phyloP scores from a whole-genome alignment of 2,329 filamentous ascomycete species.

The Stromatinia cepivora region DNA sequence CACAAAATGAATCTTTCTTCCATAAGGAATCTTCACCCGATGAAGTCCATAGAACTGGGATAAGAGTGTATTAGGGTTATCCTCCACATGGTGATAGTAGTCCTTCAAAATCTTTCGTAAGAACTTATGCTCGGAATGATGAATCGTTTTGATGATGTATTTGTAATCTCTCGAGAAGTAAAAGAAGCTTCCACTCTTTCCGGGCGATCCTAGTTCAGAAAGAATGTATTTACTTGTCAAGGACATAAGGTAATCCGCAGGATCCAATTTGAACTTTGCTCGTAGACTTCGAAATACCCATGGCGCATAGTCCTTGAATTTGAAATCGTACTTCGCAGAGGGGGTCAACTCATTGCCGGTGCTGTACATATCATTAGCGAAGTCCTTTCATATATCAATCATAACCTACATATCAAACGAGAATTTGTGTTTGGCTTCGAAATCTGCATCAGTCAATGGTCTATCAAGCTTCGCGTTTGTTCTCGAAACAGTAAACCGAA shows the following conservation, averaged over 20 bases:
- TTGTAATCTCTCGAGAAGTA: conserved; percentile 99
- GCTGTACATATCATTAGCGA: conserved; percentile 51
- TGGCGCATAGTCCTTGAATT: conserved; percentile 99
- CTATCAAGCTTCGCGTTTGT: conserved; percentile 97
- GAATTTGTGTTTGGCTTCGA: conserved; percentile 93
- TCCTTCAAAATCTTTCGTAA: conserved; percentile 81
- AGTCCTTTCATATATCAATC: conserved; percentile 1
- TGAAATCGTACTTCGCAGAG: conserved; percentile 99
- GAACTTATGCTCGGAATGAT: conserved; percentile 90
- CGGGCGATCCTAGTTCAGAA: conserved; percentile 92
- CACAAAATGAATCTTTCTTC: conserved; percentile 97
- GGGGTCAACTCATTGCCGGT: conserved; percentile 96
- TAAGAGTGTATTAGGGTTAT: conserved; percentile 94
- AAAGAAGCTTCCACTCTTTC: conserved; percentile 98
- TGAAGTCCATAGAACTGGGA: conserved; percentile 98
- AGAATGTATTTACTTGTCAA: conserved; percentile 98
- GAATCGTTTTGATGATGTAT: conserved; percentile 99
- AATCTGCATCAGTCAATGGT: conserved; percentile 85
- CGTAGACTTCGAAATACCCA: conserved; percentile 97
- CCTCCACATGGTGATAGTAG: conserved; percentile 88
- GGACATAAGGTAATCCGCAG: conserved; percentile 97
- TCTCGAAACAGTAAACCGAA: conserved; percentile 92
- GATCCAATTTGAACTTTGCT: conserved; percentile 84
- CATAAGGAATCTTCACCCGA: conserved; percentile 96
- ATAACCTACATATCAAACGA: conserved; percentile 92